Evolutionary conservation across 1,284 basidiomycete genomes (phyloP), one percentile per base, ranked within the genome.

Genomic region (Microbotryum intermedium): DNA sequence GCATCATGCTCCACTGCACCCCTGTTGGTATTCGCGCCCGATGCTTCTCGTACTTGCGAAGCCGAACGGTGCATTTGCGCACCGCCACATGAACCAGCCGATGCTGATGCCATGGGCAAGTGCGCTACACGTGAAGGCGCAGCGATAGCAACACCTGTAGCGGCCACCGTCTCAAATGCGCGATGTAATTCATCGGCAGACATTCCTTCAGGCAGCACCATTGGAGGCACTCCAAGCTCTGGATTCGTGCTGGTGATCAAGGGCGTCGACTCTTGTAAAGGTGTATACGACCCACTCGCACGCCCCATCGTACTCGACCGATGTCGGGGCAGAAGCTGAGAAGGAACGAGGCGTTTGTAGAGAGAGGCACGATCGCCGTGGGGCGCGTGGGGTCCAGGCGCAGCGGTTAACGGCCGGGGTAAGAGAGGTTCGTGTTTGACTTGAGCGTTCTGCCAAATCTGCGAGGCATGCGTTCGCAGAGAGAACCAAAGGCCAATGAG

Each of bases 401-500:
- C 34, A 6, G 34, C 34, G 34, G 11, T 16, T 16, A 16, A 16
- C 13, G 34, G 34, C 11, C 34, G 34, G 34, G 34, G 34, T 16
- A 39, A 39, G 34, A 16, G 34, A 39, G 34, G 34, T 16, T 39
- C 69, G 34, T 65, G 51, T 58, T 72, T 55, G 63, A 66, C 48
- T 44, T 64, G 55, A 2, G 65, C 91, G 72, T 97, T 97, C 74
- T 98, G 93, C 95, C 95, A 99, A 70, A 99, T 99, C 74, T 98
- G 95, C 18, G 88, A 87, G 4, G 95, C 95, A 74, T 99, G 95
- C 0, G 95, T 99, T 50, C 92, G 87, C 21, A 99, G 83, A 50
- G 94, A 97, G 79, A 98, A 99, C 95, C 95, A 98, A 0, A 98
- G 79, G 42, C 95, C 95, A 60, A 98, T 84, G 50, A 95, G 82